Evolutionary conservation across 169 alveolate species (phyloP).

Genomic region (Theileria luwenshuni): DNA sequence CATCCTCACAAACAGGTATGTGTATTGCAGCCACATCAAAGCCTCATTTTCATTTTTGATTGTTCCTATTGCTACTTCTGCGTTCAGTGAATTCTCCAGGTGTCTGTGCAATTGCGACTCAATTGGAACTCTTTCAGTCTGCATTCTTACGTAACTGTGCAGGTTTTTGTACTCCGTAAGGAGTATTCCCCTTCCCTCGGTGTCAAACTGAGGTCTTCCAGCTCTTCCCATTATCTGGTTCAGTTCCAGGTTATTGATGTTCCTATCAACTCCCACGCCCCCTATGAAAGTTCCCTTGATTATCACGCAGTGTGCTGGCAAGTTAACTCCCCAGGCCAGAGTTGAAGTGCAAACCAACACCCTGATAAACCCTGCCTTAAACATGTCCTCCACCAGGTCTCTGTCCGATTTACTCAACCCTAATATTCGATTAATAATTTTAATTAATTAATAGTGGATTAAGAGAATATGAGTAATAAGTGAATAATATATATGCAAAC

Average conservation of each 20-base stretch:
- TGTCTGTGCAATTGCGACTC: slow-evolving; percentile 73
- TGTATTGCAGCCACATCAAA: slow-evolving; percentile 91
- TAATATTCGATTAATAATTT: not conserved
- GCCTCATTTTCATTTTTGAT: slow-evolving; percentile 89
- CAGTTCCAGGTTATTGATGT: slow-evolving; percentile 95
- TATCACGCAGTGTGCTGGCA: slow-evolving; percentile 99
- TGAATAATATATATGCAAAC: not conserved
- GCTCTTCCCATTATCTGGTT: slow-evolving; percentile 99
- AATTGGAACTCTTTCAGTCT: slow-evolving; percentile 72
- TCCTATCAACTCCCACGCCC: slow-evolving; percentile 95
- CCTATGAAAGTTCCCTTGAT: slow-evolving; percentile 99
- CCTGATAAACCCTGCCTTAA: slow-evolving; percentile 92
- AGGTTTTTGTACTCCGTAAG: slow-evolving; percentile 76
- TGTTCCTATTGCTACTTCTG: slow-evolving; percentile 95
- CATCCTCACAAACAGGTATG: slow-evolving; percentile 91
- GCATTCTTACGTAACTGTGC: slow-evolving; percentile 70
- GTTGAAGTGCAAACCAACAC: slow-evolving; percentile 98
- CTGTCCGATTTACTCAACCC: slow-evolving; percentile 97
- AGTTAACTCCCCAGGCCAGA: slow-evolving; percentile 99
- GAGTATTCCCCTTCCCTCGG: slow-evolving; percentile 90
- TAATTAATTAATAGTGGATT: no score
- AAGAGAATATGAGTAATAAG: not conserved
- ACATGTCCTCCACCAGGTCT: slow-evolving; percentile 94
- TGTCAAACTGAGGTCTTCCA: slow-evolving; percentile 99
- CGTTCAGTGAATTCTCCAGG: slow-evolving; percentile 87